phyloP scores from a whole-genome alignment of 2,329 filamentous ascomycete genomes.

The Camptophora hylomeconis region DNA sequence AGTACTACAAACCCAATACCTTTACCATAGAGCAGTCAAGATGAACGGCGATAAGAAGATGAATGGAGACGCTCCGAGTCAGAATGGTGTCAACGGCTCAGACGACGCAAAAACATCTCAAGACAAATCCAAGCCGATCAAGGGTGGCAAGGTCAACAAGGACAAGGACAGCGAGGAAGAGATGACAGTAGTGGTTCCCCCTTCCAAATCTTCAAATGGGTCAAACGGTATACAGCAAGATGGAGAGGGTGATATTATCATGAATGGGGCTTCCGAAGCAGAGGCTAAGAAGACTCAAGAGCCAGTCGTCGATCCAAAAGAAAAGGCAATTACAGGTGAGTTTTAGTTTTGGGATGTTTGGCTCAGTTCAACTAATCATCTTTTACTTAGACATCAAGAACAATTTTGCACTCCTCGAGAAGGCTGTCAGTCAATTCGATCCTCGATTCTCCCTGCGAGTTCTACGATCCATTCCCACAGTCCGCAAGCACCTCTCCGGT shows the following conservation, averaged over 20 bases:
- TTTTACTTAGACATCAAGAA: conserved; percentile 66
- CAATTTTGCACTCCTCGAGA: conserved; percentile 84
- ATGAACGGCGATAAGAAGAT: conserved; percentile 32
- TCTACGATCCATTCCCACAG: conserved; percentile 84
- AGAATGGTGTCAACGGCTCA: conserved; percentile 52
- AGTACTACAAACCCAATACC: conserved; percentile 26
- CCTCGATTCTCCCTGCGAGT: conserved; percentile 88
- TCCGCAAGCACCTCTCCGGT: conserved; percentile 78
- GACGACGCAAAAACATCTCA: conserved; percentile 63
- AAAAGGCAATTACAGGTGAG: conserved; percentile 38
- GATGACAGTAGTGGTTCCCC: conserved; percentile 71
- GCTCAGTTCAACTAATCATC: conserved; percentile 4
- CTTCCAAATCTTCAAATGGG: conserved; percentile 51
- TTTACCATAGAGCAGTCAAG: conserved; percentile 25
- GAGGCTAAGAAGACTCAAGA: conserved; percentile 30
- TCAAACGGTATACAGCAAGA: conserved; percentile 45
- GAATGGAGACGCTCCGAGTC: conserved; percentile 57
- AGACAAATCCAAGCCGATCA: conserved; percentile 40
- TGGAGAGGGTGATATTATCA: conserved; percentile 56
- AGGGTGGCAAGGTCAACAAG: conserved; percentile 45
- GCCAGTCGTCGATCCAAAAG: conserved; percentile 30
- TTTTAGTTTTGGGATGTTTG: conserved; percentile 4
- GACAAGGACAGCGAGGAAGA: conserved; percentile 60
- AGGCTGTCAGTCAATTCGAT: conserved; percentile 86
- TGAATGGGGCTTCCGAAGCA: conserved; percentile 42